Base-by-base conservation (phyloP, 768 basidiomycete genomes). In the Paxillus involutus region DNA sequence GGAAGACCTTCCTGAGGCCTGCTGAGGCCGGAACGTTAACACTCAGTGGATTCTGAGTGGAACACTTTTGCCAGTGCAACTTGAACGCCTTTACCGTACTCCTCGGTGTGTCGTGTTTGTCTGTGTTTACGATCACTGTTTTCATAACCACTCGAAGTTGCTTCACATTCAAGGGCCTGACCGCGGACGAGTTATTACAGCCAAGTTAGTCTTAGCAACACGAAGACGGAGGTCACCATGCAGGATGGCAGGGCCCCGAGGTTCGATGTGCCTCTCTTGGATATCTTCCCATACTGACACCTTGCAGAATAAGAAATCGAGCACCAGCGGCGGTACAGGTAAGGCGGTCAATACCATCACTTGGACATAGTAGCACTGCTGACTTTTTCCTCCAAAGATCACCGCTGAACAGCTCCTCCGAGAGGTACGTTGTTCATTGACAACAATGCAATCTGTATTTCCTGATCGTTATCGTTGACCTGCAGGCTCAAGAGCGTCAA, bases 331-430 rank as follows among this genome's bases (percentile, higher is more conserved):
- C 93, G 55, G 80, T 98, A 56, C 94, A 96, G 73, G 93, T 91
- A 48, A 58, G 82, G 70, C 49, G 52, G 50, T 30, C 59, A 45
- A 48, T 35, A 49, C 49, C 42, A 41, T 44, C 13, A 24, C 14
- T 51, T 14, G 21, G 16, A 17, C 12, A 26, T 11, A 8, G 33
- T 13, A 24, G 21, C 32, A 37, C 30, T 55, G 59, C 57, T 70
- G 47, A 63, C 54, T 32, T 37, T 49, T 45, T 57, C 47, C 44
- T 39, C 55, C 21, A 44, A 73, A 98, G 93, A 95, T 98, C 74
- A 98, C 97, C 53, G 93, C 97, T 13, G 97, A 98, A 74, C 97
- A 99, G 74, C 86, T 99, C 41, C 79, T 99, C 10, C 88, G 97
- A 63, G 97, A 99, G 78, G 91, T 90, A 68, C 44, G 73, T 52